phyloP scores from a whole-genome alignment of 192 early-diverging fungal species.

The Rhizophlyctis rosea region DNA sequence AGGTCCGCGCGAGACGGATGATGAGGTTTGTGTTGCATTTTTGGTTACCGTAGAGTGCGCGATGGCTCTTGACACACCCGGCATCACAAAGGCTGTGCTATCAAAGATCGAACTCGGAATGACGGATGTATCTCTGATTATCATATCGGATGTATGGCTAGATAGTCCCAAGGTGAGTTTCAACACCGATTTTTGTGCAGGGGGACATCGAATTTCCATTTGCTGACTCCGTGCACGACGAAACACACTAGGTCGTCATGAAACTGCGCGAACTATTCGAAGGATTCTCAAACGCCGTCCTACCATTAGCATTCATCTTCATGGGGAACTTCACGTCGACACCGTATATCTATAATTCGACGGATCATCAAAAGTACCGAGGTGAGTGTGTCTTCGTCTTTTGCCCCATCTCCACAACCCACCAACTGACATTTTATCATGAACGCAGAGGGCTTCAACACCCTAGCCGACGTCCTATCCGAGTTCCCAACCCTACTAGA shows the following conservation, averaged over 20 bases:
- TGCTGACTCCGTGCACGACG: background rate
- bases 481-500: constrained; percentile 58
- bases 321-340: constrained; percentile 83
- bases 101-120: constrained; percentile 35
- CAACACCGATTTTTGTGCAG: constrained; percentile 12
- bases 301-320: constrained; percentile 82
- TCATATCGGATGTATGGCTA: constrained; percentile 84
- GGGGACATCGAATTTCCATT: background rate
- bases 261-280: constrained; percentile 72
- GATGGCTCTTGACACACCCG: background rate
- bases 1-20: constrained; percentile 46
- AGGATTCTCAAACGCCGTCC: constrained; percentile 60
- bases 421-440: background rate
- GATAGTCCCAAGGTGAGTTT: constrained; percentile 70
- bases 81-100: constrained; percentile 4
- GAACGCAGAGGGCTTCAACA: constrained; percentile 37
- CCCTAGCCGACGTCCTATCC: constrained; percentile 65
- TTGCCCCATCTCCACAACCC: background rate
- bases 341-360: constrained; percentile 63
- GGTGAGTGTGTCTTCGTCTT: constrained; percentile 23
- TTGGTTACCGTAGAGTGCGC: background rate
- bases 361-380: constrained; percentile 61
- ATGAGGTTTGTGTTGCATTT: constrained; percentile 35
- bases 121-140: constrained; percentile 66
- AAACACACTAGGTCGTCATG: constrained; percentile 70